Evolutionary conservation across 192 early-diverging fungal species (phyloP), one percentile per base, ranked within the genome.

Genomic region (Coemansia sp.): DNA sequence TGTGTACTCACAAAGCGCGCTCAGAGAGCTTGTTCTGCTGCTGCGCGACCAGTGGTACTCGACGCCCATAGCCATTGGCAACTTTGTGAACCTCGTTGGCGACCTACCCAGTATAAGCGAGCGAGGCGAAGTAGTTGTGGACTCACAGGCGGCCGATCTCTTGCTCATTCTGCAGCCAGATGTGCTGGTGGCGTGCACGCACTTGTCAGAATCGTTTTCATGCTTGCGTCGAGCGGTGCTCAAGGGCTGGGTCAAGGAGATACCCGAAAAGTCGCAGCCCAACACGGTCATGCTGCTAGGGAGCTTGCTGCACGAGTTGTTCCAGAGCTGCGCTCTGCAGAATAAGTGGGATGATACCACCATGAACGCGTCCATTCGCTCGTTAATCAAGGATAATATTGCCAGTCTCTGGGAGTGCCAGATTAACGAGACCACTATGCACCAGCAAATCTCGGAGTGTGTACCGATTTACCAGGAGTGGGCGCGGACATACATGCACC

Each of bases 201-300:
- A 86, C 5, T 77, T 95, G 4, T 79, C 96, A 0, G 92, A 95
- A 15, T 88, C 88, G 20, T 94, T 92, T 52, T 46, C 68, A 0
- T 99, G 97, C 72, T 67, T 91, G 22, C 88, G 97, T 6, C 91
- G 88, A 43, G 89, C 92, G 0, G 90, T 96, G 24, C 78, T 98
- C 10, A 86, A 93, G 46, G 88, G 90, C 57, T 85, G 92, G 34
- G 71, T 93, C 5, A 74, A 80, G 5, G 71, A 86, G 70, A 75
- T 72, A 66, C 47, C 59, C 31, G 80, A 65, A 46, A 75, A 81
- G 24, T 79, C 74, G 24, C 82, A 86, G n/a, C 82, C 79, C 3
- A 86, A 75, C 18, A 78, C 87, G 1, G 79, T 91, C 9, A 74
- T 93, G 77, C 85, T 97, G 54, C 84, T 90, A 42, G 96, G 96